These are phyloP conservation scores for Tricholomella constricta DNA, from an alignment of 768 basidiomycete species.

Conservation along the genomic window DNA sequence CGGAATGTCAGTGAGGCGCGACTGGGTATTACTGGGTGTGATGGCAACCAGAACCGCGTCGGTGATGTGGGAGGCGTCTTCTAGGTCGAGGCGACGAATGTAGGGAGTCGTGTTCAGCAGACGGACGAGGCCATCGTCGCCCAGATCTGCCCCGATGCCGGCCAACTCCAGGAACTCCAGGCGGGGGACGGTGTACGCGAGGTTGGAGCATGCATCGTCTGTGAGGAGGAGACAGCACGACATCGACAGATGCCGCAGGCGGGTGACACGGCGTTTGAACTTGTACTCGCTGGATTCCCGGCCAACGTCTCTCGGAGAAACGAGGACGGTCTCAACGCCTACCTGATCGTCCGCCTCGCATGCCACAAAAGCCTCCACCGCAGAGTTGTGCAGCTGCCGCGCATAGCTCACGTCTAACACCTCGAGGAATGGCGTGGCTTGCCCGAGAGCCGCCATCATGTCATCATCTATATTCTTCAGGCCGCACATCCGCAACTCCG, in stretches of 20 bases:
- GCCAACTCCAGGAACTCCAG: constrained; percentile 82
- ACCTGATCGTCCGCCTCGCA: constrained; percentile 41
- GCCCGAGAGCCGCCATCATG: constrained; percentile 66
- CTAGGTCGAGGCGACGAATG: constrained; percentile 81
- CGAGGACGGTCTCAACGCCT: constrained; percentile 45
- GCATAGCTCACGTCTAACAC: constrained; percentile 80
- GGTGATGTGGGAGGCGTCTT: constrained; percentile 74
- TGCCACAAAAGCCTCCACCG: constrained; percentile 70
- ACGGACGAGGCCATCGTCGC: constrained; percentile 71
- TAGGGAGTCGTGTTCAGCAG: constrained; percentile 69
- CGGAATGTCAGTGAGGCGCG: constrained; percentile 11
- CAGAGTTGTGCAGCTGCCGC: constrained; percentile 71
- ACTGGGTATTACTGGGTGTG: constrained; percentile 44
- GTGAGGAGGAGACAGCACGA: constrained; percentile 74
- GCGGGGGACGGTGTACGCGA: constrained; percentile 68
- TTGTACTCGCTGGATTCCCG: constrained; percentile 53
- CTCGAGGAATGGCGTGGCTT: constrained; percentile 70
- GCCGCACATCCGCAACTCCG: constrained; percentile 67
- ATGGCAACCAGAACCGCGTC: constrained; percentile 70
- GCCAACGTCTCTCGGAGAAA: constrained; percentile 67
- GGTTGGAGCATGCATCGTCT: constrained; percentile 70
- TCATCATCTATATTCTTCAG: constrained; percentile 61
- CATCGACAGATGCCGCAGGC: constrained; percentile 71
- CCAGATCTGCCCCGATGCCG: constrained; percentile 67
- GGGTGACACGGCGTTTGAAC: constrained; percentile 63